Conservation (phyloP, 345 rosid genomes). For the Erysimum cheiranthoides region DNA sequence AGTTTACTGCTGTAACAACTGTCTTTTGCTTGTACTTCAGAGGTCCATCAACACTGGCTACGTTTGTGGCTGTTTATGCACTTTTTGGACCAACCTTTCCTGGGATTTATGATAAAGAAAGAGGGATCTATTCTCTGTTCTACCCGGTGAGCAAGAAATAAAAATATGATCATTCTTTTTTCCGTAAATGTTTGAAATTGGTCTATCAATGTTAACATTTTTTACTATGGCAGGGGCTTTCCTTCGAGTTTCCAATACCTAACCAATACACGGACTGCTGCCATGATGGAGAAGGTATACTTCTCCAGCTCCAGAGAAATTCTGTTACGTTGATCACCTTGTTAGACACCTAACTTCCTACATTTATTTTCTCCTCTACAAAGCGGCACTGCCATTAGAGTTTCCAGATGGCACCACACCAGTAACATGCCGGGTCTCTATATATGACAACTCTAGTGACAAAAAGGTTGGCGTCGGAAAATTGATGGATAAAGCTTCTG, state of each 20-base stretch:
- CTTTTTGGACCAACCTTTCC: slow-evolving; percentile 98
- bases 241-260: slow-evolving; percentile 97
- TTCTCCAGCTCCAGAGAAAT: slow-evolving; percentile 14
- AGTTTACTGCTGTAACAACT: slow-evolving; percentile 19
- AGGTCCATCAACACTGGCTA: slow-evolving; percentile 85
- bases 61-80: slow-evolving; percentile 93
- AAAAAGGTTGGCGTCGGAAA: slow-evolving; percentile 93
- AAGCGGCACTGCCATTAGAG: slow-evolving; percentile 94
- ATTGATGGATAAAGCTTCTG: slow-evolving; percentile 80
- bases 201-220: not conserved
- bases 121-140: slow-evolving; percentile 84
- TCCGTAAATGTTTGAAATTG: slow-evolving; percentile 6
- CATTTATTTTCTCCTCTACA: slow-evolving; percentile 26
- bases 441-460: slow-evolving; percentile 79
- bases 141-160: slow-evolving; percentile 69
- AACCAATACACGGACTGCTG: slow-evolving; percentile 84
- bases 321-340: slow-evolving; percentile 7
- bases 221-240: slow-evolving; percentile 71
- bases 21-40: slow-evolving; percentile 45
- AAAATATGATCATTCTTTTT: not conserved
- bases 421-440: slow-evolving; percentile 91
- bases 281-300: slow-evolving; percentile 82
- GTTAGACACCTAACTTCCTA: slow-evolving; percentile 20
- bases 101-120: slow-evolving; percentile 85
- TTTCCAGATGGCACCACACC: slow-evolving; percentile 99